Conservation (phyloP, 2,329 filamentous ascomycete genomes). For the Talaromyces sp. region DNA sequence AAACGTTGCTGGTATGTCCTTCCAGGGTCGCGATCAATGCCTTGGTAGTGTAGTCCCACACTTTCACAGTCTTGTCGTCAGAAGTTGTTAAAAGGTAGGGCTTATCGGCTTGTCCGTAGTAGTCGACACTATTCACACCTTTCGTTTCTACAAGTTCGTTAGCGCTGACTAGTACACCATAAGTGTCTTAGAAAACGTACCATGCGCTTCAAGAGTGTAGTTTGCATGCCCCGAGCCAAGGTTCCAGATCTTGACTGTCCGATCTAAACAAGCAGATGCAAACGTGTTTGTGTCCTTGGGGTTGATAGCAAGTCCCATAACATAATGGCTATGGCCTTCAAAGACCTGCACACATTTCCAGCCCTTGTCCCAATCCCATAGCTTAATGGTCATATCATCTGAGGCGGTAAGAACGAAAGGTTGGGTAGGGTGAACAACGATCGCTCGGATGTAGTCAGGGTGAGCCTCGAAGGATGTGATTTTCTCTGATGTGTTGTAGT, state of each 20-base stretch:
- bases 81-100: slow-evolving; percentile 92
- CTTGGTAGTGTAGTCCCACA: slow-evolving; percentile 99
- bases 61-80: slow-evolving; percentile 93
- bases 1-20: slow-evolving; percentile 96
- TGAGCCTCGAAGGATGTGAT: slow-evolving; percentile 96
- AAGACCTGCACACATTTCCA: slow-evolving; percentile 99
- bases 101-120: slow-evolving; percentile 66
- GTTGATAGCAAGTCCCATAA: slow-evolving; percentile 95
- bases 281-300: slow-evolving; percentile 94
- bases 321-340: slow-evolving; percentile 93
- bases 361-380: slow-evolving; percentile 98
- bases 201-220: slow-evolving; percentile 94
- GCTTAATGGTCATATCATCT: slow-evolving; percentile 97
- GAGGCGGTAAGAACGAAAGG: slow-evolving; percentile 94
- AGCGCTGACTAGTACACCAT: neutral
- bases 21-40: slow-evolving; percentile 94
- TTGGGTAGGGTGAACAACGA: slow-evolving; percentile 90
- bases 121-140: slow-evolving; percentile 97
- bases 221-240: slow-evolving; percentile 90
- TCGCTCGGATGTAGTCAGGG: slow-evolving; percentile 96
- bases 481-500: slow-evolving; percentile 99
- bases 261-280: slow-evolving; percentile 89
- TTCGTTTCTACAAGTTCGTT: slow-evolving; percentile 61
- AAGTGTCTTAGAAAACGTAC: neutral
- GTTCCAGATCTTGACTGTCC: slow-evolving; percentile 98